Base-by-base conservation (phyloP, 1,284 basidiomycete species). In the Fomitiporia mediterranea region DNA sequence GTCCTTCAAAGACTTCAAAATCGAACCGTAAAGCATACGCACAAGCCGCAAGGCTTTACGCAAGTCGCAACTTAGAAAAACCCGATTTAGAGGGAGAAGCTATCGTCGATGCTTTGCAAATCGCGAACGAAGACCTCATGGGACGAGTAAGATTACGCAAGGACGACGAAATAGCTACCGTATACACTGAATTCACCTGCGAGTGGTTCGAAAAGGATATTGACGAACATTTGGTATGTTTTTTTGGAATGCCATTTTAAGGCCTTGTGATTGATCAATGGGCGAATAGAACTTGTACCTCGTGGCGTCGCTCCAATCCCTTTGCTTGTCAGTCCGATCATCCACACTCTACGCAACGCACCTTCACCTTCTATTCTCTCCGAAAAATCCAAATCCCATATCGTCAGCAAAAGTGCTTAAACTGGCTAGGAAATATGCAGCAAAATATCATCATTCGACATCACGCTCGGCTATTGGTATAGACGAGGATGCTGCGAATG, bases 271-370 rank as follows among this genome's bases (percentile, higher is more conserved):
- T n/a, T n/a, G n/a, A n/a, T n/a, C n/a, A n/a, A n/a, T n/a, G n/a
- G n/a, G n/a, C n/a, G n/a, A n/a, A n/a, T 17, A 80, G 79, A 76
- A 74, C 67, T 62, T 65, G 34, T 87, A 86, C 68, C 72, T 86
- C 39, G 68, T 80, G 53, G 71, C 70, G 32, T 81, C 78, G 37
- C 65, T 87, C 50, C 74, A 76, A 48, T 66, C 69, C 28, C 63
- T 80, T 43, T 73, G 76, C 46, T n/a, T 60, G 64, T 46, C 59
- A 61, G 27, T 63, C 66, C 39, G 60, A 64, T 5, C 70, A 69
- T 7, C 68, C 74, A 66, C 70, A 38, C 65, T 84, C 53, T 70
- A 79, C 55, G 71, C 75, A 13, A 68, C 74, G 23, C 76, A 81
- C 61, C 65, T 84, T 54, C 74, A 70, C 43, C 64, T 84, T n/a